phyloP scores from a whole-genome alignment of 805 yeast species.

The Ogataea kodamae region DNA sequence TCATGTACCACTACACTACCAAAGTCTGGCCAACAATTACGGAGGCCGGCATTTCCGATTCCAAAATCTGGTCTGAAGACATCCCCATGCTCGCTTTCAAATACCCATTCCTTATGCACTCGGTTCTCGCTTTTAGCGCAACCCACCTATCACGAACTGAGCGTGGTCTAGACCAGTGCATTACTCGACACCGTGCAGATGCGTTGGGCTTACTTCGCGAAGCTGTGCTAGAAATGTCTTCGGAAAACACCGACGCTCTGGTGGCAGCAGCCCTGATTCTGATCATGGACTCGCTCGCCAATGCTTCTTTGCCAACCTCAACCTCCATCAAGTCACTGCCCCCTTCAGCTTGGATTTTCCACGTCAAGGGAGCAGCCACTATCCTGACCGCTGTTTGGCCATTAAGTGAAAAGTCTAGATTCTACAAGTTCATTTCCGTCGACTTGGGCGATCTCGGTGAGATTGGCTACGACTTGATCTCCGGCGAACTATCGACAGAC shows the following conservation, averaged over 20 bases:
- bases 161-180: slow-evolving; percentile 72
- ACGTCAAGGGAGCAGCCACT: slow-evolving; percentile 95
- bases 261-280: slow-evolving; percentile 88
- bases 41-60: slow-evolving; percentile 84
- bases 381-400: slow-evolving; percentile 97
- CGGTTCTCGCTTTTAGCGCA: slow-evolving; percentile 85
- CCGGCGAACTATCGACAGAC: slow-evolving; percentile 30
- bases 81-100: slow-evolving; percentile 86
- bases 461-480: slow-evolving; percentile 39
- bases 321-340: slow-evolving; percentile 63
- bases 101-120: slow-evolving; percentile 89
- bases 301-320: slow-evolving; percentile 64
- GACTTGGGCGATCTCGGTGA: slow-evolving; percentile 90
- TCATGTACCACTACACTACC: slow-evolving; percentile 85
- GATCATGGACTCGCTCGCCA: slow-evolving; percentile 91
- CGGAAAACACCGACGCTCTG: slow-evolving; percentile 86
- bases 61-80: slow-evolving; percentile 81
- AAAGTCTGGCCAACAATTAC: slow-evolving; percentile 84
- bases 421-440: slow-evolving; percentile 71
- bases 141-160: slow-evolving; percentile 82
- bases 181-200: slow-evolving; percentile 82
- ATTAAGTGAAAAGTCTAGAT: slow-evolving; percentile 61
- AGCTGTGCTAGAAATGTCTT: slow-evolving; percentile 78
- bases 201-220: slow-evolving; percentile 77
- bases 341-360: slow-evolving; percentile 95